Base-by-base conservation (phyloP, 1,284 basidiomycete species). In the Boletus chippewaensis region DNA sequence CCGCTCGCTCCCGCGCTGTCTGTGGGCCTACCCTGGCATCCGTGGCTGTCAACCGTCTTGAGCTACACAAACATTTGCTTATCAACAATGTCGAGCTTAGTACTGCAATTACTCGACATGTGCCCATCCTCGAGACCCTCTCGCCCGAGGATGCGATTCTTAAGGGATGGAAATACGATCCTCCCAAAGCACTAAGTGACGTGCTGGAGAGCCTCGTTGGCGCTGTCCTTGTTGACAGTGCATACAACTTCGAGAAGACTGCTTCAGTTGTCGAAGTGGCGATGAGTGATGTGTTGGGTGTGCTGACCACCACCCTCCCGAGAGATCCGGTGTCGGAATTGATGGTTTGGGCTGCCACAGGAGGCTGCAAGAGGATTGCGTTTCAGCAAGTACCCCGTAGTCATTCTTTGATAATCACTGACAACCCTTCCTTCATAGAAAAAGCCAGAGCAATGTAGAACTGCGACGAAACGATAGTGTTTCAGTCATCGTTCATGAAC, bases 181-280 rank as follows among this genome's bases (percentile, higher is more conserved):
- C 90, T 12, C 90, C 91, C 0, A 94, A 92, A 65, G 84, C 79
- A 15, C 67, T 89, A 39, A 83, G 81, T 52, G 87, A 90, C 61
- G 76, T 84, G 4, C 74, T 93, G 49, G 93, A 96, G 70, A 86
- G 88, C 47, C 68, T 95, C 4, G 71, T 95, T 16, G 93, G 90
- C 1, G 91, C 90, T 0, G 75, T 95, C 20, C 76, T 94, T 26
- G 77, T 93, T 43, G 93, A 96, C 69, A 80, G 80, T 9, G 79
- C 76, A 12, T 91, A 84, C 60, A 70, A 89, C 58, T 81, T 88
- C 51, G 81, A 84, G 42, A 77, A 72, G 47, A 79, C 80, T 2
- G 76, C 76, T 15, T 71, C 71, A 3, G 72, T 91, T 10, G 76
- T 83, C 32, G 76, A 82, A 61, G 59, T 70, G 42, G 69, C 80